A percentile compares a stretch with the other conserved stretches of the same genome.
phyloP scores from a whole-genome alignment of 2,329 filamentous ascomycete genomes.

The Claviceps purpurea region DNA sequence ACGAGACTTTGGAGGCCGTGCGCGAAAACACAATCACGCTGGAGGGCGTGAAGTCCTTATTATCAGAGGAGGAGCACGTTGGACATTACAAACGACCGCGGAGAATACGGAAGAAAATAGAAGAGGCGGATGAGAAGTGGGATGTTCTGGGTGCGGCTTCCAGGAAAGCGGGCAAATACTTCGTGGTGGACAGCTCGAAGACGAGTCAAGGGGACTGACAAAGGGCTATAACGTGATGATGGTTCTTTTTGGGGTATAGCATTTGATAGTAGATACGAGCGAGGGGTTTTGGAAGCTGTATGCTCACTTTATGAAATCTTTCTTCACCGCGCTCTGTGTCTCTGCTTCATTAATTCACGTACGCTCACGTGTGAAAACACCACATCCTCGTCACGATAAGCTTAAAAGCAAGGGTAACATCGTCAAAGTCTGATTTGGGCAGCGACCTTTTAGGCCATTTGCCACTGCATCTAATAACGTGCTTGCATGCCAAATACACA shows the following conservation, averaged over 20 bases:
- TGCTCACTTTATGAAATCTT: neutral
- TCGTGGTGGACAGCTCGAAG: slow-evolving; percentile 57
- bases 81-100: slow-evolving; percentile 39
- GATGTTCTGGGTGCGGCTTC: slow-evolving; percentile 54
- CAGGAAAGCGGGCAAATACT: slow-evolving; percentile 57
- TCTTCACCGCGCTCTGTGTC: neutral
- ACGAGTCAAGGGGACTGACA: slow-evolving; percentile 7
- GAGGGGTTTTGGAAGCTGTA: no score
- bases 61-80: slow-evolving; percentile 46
- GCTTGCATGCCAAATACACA: no score
- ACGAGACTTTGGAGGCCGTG: slow-evolving; percentile 57
- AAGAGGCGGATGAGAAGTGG: slow-evolving; percentile 47
- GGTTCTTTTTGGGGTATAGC: neutral
- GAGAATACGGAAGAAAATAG: slow-evolving; percentile 19
- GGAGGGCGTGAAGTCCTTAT: slow-evolving; percentile 38
- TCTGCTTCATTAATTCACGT: no score
- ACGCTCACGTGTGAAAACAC: no score
- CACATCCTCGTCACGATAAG: no score
- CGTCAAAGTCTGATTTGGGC: no score
- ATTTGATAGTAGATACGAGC: neutral
- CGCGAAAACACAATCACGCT: slow-evolving; percentile 46
- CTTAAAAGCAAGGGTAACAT: no score
- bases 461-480: no score
- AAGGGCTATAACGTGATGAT: slow-evolving; percentile 1
- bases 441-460: no score